Evolutionary conservation across 495 filamentous ascomycete genomes (phyloP).

Genomic region (Penicilliopsis zonata): DNA sequence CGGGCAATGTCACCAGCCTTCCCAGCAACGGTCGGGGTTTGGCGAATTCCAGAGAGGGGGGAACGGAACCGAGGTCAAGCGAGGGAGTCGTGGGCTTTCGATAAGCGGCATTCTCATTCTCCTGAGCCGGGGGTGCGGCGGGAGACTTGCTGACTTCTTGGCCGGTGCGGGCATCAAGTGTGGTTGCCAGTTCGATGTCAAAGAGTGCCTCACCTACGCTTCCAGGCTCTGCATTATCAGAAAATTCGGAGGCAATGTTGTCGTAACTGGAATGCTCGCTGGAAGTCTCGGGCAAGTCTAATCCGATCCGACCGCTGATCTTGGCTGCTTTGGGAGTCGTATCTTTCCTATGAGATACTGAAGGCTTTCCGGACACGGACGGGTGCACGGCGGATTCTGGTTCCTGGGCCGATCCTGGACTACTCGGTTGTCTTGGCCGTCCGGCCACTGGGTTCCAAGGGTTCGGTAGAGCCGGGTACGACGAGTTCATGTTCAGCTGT

Average conservation of each 20-base stretch:
- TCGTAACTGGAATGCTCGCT: constrained; percentile 26
- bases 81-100: not conserved
- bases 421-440: constrained; percentile 23
- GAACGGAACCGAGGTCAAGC: not conserved
- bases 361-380: no score
- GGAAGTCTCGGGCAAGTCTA: constrained; percentile 31
- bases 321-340: constrained; percentile 23
- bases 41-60: constrained; percentile 9
- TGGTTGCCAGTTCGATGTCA: constrained; percentile 26
- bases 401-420: constrained; percentile 12
- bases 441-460: constrained; percentile 21
- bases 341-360: constrained; percentile 7
- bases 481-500: constrained; percentile 55
- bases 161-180: constrained; percentile 31
- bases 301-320: constrained; percentile 21
- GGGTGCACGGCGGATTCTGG: constrained; percentile 6
- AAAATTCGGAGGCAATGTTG: constrained; percentile 4
- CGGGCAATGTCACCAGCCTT: constrained; percentile 27
- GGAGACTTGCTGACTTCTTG: constrained; percentile 18
- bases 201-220: constrained; percentile 3
- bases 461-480: constrained; percentile 18
- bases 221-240: not conserved
- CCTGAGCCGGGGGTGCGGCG: constrained; percentile 1
- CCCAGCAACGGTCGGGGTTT: constrained; percentile 31
- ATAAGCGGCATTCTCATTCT: not conserved